Evolutionary conservation across 2,329 filamentous ascomycete genomes (phyloP).

Genomic region (Aspergillus luchuensis): DNA sequence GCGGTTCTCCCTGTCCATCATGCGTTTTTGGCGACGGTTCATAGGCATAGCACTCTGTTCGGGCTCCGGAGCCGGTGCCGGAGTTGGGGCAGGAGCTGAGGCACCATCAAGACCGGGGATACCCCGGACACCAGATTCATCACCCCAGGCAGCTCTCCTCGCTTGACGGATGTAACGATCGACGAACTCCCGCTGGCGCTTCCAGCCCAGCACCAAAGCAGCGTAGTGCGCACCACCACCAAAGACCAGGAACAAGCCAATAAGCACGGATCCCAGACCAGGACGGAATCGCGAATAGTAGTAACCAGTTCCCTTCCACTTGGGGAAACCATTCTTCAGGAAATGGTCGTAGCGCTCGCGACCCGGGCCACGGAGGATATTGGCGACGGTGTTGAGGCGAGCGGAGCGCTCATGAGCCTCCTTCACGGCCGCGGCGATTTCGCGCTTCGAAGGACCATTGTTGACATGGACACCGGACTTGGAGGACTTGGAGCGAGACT

Average conservation of each 20-base stretch:
- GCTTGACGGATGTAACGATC: conserved; percentile 90
- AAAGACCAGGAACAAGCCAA: conserved; percentile 77
- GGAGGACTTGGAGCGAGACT: conserved; percentile 52
- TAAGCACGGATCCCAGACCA: conserved; percentile 79
- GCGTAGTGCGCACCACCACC: conserved; percentile 88
- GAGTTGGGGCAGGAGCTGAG: conserved; percentile 39
- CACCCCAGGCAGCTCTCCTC: conserved; percentile 84
- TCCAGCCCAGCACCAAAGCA: conserved; percentile 82
- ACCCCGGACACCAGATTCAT: conserved; percentile 66
- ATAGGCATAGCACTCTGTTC: conserved; percentile 58
- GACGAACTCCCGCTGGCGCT: conserved; percentile 86
- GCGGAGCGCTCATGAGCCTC: conserved; percentile 80
- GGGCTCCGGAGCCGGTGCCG: conserved; percentile 49
- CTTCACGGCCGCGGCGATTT: conserved; percentile 78
- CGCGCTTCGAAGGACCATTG: conserved; percentile 71
- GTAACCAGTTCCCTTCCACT: conserved; percentile 96
- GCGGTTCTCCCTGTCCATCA: conserved; percentile 77
- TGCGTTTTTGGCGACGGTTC: conserved; percentile 83
- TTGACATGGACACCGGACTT: conserved; percentile 66
- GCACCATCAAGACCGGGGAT: conserved; percentile 66
- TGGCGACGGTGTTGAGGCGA: conserved; percentile 78
- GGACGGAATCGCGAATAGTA: conserved; percentile 95
- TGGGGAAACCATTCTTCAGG: conserved; percentile 86
- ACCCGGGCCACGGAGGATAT: conserved; percentile 77
- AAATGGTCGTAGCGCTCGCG: conserved; percentile 95